Percentiles rank a stretch among this genome's conserved stretches.
Conservation (phyloP, 495 filamentous ascomycete genomes). For the Bacidia gigantensis region DNA sequence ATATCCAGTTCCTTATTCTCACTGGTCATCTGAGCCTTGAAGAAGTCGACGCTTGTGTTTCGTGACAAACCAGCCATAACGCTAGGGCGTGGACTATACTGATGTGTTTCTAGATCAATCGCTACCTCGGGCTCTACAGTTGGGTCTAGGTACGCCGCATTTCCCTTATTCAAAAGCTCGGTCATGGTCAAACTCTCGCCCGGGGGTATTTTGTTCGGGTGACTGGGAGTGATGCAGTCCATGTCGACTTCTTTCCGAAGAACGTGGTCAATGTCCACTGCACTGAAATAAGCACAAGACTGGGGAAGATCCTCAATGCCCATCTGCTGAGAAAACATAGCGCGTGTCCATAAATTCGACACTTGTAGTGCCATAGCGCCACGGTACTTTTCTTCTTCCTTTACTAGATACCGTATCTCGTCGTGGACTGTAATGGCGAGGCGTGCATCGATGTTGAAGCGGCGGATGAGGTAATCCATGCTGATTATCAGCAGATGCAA, state of each 20-base stretch:
- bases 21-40: conserved; percentile 71
- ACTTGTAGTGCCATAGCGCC: conserved; percentile 85
- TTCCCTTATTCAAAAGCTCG: conserved; percentile 55
- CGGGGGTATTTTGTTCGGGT: conserved; percentile 61
- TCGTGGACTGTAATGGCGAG: conserved; percentile 93
- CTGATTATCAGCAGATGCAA: conserved; percentile 83
- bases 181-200: conserved; percentile 77
- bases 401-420: conserved; percentile 88
- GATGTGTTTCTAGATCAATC: conserved; percentile 38
- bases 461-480: conserved; percentile 89
- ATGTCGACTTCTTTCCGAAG: conserved; percentile 95
- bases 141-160: conserved; percentile 49
- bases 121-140: conserved; percentile 40
- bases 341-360: conserved; percentile 90
- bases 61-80: conserved; percentile 59
- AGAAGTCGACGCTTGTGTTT: conserved; percentile 44
- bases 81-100: conserved; percentile 56
- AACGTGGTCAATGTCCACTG: conserved; percentile 86
- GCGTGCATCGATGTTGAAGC: conserved; percentile 70
- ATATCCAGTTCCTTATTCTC: conserved; percentile 60
- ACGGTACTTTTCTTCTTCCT: conserved; percentile 73
- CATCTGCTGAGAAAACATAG: conserved; percentile 93
- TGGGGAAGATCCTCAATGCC: conserved; percentile 93
- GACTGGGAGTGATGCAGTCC: conserved; percentile 87
- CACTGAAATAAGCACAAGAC: conserved; percentile 86